These are phyloP conservation scores for Telfairia occidentalis DNA, from an alignment of 331 rosid genomes.

Conservation along the genomic window DNA sequence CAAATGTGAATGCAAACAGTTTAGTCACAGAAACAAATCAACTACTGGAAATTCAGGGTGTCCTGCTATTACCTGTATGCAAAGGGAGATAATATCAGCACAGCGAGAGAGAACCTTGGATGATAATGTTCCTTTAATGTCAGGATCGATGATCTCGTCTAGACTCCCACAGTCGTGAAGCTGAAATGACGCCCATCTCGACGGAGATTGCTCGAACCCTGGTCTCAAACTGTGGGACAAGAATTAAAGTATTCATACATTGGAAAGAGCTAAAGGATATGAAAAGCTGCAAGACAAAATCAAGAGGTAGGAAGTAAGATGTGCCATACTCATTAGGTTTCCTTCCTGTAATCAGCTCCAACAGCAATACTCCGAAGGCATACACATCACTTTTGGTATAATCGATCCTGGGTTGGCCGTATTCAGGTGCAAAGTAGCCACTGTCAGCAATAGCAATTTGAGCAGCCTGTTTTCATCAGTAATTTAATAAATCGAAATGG, in stretches of 20 bases:
- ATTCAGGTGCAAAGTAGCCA: conserved; percentile 57
- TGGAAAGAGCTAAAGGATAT: background rate
- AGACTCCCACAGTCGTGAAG: conserved; percentile 47
- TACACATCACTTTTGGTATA: conserved; percentile 50
- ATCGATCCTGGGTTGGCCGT: conserved; percentile 42
- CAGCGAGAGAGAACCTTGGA: conserved; percentile 51
- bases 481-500: conserved; percentile 4
- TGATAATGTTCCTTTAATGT: conserved; percentile 43
- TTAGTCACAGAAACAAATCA: background rate
- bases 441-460: conserved; percentile 35
- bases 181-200: conserved; percentile 63
- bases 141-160: conserved; percentile 51
- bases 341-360: conserved; percentile 61
- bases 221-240: conserved; percentile 45
- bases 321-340: conserved; percentile 49
- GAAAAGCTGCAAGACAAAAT: background rate
- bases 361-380: conserved; percentile 69
- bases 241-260: background rate
- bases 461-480: conserved; percentile 37
- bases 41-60: background rate
- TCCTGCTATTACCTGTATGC: conserved; percentile 50
- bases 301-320: background rate
- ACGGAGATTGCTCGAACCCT: conserved; percentile 48
- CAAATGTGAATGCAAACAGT: background rate
- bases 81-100: conserved; percentile 58